These are phyloP conservation scores for Arthrobotrys sphaeroides DNA, from an alignment of 2,329 filamentous ascomycete genomes.

Conservation along the genomic window DNA sequence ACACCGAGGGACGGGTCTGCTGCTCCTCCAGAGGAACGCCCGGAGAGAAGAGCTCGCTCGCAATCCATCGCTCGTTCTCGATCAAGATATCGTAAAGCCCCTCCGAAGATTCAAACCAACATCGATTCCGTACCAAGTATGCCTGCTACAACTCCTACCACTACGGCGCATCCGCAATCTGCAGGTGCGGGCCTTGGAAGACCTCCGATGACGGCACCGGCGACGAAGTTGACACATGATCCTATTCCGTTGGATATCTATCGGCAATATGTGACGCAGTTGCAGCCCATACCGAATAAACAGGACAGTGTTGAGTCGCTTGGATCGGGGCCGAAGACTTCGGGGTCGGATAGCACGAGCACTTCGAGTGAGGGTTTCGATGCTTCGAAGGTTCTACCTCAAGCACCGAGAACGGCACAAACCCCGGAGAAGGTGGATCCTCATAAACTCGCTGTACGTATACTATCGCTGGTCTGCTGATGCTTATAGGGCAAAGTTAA, in stretches of 20 bases:
- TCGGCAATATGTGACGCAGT: conserved; percentile 27
- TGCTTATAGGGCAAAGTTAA: background rate
- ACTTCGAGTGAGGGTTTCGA: conserved; percentile 40
- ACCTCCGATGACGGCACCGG: conserved; percentile 12
- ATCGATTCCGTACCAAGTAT: conserved; percentile 6
- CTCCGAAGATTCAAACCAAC: conserved; percentile 46
- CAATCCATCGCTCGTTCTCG: conserved; percentile 46
- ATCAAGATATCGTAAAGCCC: conserved; percentile 43
- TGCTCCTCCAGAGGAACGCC: background rate
- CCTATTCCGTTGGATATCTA: conserved; percentile 44
- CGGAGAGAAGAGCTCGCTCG: conserved; percentile 26
- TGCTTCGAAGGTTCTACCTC: conserved; percentile 6
- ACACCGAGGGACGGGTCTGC: conserved; percentile 25
- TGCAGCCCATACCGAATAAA: conserved; percentile 9
- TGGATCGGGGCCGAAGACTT: conserved; percentile 43
- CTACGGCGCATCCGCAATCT: conserved; percentile 17
- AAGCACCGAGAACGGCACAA: background rate
- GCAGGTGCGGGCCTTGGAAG: conserved; percentile 3
- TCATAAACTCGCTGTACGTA: conserved; percentile 13
- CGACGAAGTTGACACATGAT: conserved; percentile 39
- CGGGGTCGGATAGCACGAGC: conserved; percentile 41
- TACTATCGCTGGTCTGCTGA: no score
- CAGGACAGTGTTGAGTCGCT: conserved; percentile 28
- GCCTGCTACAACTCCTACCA: conserved; percentile 34
- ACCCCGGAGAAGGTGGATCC: conserved; percentile 12